Evolutionary conservation across 2,329 filamentous ascomycete species (phyloP).

Genomic region (Stachybotrys echinatus): DNA sequence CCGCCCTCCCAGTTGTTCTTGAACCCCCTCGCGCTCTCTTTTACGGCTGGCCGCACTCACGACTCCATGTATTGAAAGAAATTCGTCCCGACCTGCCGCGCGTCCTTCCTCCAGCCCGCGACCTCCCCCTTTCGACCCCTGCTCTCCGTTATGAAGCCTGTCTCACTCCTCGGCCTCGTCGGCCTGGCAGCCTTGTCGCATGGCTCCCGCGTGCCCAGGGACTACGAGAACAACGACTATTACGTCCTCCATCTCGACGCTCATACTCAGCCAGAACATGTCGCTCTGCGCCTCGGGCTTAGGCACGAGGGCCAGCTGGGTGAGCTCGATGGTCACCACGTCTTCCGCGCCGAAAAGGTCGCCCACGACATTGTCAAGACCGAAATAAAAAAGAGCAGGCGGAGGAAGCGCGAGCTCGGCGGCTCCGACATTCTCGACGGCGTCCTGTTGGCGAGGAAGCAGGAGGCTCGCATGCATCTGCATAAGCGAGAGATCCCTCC

Average conservation of each 20-base stretch:
- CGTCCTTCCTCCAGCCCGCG: no score
- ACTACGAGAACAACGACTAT: slow-evolving; percentile 82
- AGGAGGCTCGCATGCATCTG: slow-evolving; percentile 43
- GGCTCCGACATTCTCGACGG: slow-evolving; percentile 61
- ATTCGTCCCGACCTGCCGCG: background rate
- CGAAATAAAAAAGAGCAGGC: slow-evolving; percentile 47
- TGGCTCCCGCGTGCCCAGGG: slow-evolving; percentile 50
- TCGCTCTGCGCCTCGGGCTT: slow-evolving; percentile 70
- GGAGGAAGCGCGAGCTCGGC: slow-evolving; percentile 55
- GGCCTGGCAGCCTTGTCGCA: slow-evolving; percentile 45
- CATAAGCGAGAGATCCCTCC: slow-evolving; percentile 46
- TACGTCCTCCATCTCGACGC: slow-evolving; percentile 82
- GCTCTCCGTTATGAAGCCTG: slow-evolving; percentile 40
- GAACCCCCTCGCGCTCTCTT: background rate
- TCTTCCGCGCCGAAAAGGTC: slow-evolving; percentile 71
- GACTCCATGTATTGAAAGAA: background rate
- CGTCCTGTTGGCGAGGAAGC: slow-evolving; percentile 77
- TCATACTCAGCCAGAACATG: slow-evolving; percentile 55
- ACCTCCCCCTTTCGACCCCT: background rate
- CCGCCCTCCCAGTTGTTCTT: background rate
- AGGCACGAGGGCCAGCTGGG: slow-evolving; percentile 74
- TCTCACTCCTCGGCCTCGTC: slow-evolving; percentile 47
- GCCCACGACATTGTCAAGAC: slow-evolving; percentile 53
- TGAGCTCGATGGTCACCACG: slow-evolving; percentile 73
- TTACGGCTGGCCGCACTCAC: background rate